Base-by-base conservation (phyloP, 2,329 filamentous ascomycete species). In the Aspergillus sp. region DNA sequence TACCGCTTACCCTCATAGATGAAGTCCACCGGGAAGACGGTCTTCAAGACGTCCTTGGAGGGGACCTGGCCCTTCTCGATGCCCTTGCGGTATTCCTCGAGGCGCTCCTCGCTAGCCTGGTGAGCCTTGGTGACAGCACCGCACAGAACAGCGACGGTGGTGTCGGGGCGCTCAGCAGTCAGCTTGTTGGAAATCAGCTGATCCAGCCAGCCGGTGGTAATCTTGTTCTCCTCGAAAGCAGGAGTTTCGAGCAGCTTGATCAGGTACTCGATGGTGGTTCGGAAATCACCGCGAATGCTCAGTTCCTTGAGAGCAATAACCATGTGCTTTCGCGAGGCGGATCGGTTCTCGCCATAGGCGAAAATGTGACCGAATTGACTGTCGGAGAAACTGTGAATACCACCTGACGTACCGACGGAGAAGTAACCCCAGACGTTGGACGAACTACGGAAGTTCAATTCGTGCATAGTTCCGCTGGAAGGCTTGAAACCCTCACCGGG, bases 361-460 rank as follows among this genome's bases (percentile, higher is more conserved):
- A 99, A 99, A 71, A 99, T 99, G 81, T 99, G 95, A 81, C 95
- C 95, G 72, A 99, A 99, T 76, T 99, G 95, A 74, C 91, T 96
- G 83, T 99, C 95, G 7, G 95, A 98, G 85, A 97, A 99, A 80
- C 92, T 97, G 87, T 99, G 95, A 68, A 99, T 99, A 80, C 93
- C 93, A 82, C 93, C 94, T 59, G 93, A 90, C 9, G 93, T 95
- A 82, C 93, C 92, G 78, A 99, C 95, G 57, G 95, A 99, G 88
- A 99, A 99, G 82, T 99, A 99, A 85, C 95, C 95, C 95, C 95
- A 99, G 60, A 98, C 95, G 71, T 99, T 99, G 66, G 95, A 98
- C 78, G 93, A 97, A 83, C 91, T 96, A 76, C 95, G 88, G 88
- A 99, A 99, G 85, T 99, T 99, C 74, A 99, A 84, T 76, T 99